Percentiles rank a stretch among this genome's conserved stretches.
Evolutionary conservation across 768 basidiomycete species (phyloP).

Genomic region (Hemileccinum rubropunctum): DNA sequence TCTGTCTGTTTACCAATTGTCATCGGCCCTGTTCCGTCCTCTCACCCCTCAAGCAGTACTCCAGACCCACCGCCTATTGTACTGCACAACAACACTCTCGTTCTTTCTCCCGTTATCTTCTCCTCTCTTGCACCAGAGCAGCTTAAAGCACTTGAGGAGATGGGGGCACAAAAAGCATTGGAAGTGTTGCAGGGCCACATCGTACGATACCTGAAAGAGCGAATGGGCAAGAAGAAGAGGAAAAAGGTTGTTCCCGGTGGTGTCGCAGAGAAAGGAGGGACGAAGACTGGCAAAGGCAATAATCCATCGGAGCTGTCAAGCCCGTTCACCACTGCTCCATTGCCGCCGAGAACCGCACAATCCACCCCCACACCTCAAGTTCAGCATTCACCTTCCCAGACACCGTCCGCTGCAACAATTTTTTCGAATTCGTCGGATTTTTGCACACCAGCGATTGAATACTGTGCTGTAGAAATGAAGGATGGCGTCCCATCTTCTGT

Average conservation of each 20-base stretch:
- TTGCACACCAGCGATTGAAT: conserved; percentile 3
- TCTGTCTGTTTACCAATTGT: conserved; percentile 73
- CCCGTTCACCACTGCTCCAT: conserved; percentile 49
- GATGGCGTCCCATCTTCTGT: conserved; percentile 20
- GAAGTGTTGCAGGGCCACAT: conserved; percentile 82
- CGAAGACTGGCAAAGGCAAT: conserved; percentile 38
- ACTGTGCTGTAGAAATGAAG: conserved; percentile 5
- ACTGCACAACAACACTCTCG: conserved; percentile 78
- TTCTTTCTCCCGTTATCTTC: conserved; percentile 85
- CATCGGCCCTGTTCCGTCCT: conserved; percentile 66
- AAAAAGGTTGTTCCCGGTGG: conserved; percentile 36
- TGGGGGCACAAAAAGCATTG: conserved; percentile 81
- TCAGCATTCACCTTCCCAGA: conserved; percentile 2
- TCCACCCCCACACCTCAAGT: background rate
- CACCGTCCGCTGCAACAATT: background rate
- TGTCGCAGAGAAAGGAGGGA: conserved; percentile 39
- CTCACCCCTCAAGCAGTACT: conserved; percentile 46
- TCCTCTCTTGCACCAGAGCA: conserved; percentile 70
- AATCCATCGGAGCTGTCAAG: conserved; percentile 24
- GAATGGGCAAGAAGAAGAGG: conserved; percentile 42
- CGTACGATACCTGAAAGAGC: conserved; percentile 80
- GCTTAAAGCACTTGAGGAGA: conserved; percentile 69
- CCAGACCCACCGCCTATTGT: conserved; percentile 64
- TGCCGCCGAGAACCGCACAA: conserved; percentile 27
- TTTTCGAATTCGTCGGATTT: conserved; percentile 11